Evolutionary conservation across 495 filamentous ascomycete species (phyloP).

Genomic region (Annulohypoxylon stygium): DNA sequence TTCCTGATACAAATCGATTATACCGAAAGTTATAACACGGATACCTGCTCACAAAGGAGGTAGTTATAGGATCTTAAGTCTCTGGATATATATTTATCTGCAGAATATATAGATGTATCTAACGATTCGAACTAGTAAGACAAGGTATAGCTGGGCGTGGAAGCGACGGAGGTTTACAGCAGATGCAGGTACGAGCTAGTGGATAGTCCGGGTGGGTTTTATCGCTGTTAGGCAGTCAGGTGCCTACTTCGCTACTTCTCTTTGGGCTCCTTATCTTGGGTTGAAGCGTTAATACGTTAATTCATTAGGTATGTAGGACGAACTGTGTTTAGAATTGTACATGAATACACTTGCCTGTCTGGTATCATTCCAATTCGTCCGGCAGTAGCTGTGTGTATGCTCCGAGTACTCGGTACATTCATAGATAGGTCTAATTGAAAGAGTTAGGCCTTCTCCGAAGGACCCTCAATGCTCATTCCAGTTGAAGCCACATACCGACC

Average conservation of each 20-base stretch:
- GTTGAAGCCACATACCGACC: conserved; percentile 16
- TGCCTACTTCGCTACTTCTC: conserved; percentile 40
- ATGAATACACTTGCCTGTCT: conserved; percentile 24
- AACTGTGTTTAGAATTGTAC: conserved; percentile 17
- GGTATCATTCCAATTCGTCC: conserved; percentile 33
- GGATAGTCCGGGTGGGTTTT: conserved; percentile 35
- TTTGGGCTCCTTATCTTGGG: conserved; percentile 36
- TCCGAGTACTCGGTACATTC: conserved; percentile 34
- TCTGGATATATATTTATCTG: not conserved
- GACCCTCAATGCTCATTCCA: conserved; percentile 22
- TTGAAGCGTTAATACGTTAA: not conserved
- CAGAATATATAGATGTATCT: not conserved
- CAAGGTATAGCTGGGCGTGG: conserved; percentile 9
- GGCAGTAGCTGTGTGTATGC: conserved; percentile 9
- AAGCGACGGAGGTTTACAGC: conserved; percentile 13
- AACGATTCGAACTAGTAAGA: not conserved
- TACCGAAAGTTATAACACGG: not conserved
- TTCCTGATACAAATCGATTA: not conserved
- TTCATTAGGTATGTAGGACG: conserved; percentile 16
- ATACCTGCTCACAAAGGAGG: not conserved
- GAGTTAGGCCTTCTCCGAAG: conserved; percentile 32
- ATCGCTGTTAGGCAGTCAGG: conserved; percentile 37
- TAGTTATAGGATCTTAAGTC: not conserved
- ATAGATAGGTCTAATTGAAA: conserved; percentile 1
- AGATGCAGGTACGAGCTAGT: conserved; percentile 45